These are phyloP conservation scores for Rhizopogon sp. DNA, from an alignment of 768 basidiomycete species.

Conservation along the genomic window DNA sequence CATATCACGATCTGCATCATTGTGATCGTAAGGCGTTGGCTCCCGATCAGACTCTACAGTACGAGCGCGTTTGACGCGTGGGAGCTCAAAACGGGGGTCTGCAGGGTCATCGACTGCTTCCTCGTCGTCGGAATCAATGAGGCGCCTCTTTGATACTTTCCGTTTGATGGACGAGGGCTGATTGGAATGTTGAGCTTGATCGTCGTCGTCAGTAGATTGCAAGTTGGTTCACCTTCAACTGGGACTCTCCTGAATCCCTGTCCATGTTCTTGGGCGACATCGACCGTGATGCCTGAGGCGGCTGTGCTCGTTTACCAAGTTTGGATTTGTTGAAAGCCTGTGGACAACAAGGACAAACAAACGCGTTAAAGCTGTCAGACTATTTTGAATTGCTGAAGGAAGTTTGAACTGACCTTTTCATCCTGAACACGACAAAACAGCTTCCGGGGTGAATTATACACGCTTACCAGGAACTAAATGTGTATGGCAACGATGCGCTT, in stretches of 20 bases:
- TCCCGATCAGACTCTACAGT: conserved; percentile 25
- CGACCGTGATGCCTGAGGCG: neutral
- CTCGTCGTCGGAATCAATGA: conserved; percentile 33
- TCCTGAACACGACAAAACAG: no score
- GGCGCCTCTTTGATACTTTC: conserved; percentile 18
- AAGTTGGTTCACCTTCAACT: conserved; percentile 16
- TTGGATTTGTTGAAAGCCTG: neutral
- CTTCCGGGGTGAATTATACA: neutral
- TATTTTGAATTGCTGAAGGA: no score
- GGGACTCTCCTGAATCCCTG: conserved; percentile 5
- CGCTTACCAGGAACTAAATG: neutral
- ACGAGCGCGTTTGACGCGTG: conserved; percentile 19
- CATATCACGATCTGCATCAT: conserved; percentile 42
- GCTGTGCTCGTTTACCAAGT: conserved; percentile 7
- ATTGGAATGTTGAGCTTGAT: neutral
- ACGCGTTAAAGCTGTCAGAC: conserved; percentile 4
- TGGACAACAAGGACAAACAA: conserved; percentile 15
- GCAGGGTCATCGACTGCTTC: conserved; percentile 30
- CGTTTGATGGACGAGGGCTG: conserved; percentile 18
- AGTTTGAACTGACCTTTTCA: no score
- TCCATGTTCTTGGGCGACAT: conserved; percentile 3
- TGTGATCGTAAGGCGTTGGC: conserved; percentile 14
- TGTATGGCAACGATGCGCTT: conserved; percentile 10
- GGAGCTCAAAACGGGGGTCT: conserved; percentile 56
- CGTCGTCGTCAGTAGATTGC: neutral